A percentile compares a stretch with the other conserved stretches of the same genome.
These are phyloP conservation scores for Blastomyces emzantsi DNA, from an alignment of 2,329 filamentous ascomycete genomes.

Conservation along the genomic window DNA sequence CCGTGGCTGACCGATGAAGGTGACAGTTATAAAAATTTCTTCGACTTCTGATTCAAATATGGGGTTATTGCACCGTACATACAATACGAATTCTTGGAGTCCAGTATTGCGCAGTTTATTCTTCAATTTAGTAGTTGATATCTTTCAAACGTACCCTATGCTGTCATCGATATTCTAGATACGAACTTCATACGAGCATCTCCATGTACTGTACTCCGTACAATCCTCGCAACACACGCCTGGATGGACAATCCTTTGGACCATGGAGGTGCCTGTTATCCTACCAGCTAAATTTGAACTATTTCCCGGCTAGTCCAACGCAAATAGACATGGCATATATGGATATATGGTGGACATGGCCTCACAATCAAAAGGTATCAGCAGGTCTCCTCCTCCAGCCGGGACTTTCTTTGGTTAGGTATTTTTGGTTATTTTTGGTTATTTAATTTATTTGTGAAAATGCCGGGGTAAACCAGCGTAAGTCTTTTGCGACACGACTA, in stretches of 20 bases:
- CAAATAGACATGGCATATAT: background rate
- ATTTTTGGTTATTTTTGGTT: too few species aligned
- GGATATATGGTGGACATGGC: background rate
- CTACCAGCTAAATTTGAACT: background rate
- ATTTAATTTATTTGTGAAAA: too few species aligned
- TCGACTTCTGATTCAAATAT: background rate
- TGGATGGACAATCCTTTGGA: background rate
- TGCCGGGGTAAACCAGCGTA: too few species aligned
- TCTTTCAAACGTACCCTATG: background rate
- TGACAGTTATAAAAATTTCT: background rate
- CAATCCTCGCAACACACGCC: background rate
- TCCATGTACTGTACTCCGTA: too few species aligned
- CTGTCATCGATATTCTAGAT: background rate
- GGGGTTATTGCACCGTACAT: too few species aligned
- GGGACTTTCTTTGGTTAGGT: too few species aligned
- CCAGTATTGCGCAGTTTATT: background rate
- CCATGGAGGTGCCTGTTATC: background rate
- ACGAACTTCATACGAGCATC: background rate
- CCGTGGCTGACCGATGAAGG: background rate
- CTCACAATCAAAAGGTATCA: background rate
- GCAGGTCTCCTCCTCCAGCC: background rate
- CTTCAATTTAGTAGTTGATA: background rate
- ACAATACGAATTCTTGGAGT: background rate
- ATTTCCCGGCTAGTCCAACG: background rate
- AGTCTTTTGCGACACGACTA: too few species aligned